These are phyloP conservation scores for Sporothrix globosa DNA, from an alignment of 2,329 filamentous ascomycete species.

Conservation along the genomic window DNA sequence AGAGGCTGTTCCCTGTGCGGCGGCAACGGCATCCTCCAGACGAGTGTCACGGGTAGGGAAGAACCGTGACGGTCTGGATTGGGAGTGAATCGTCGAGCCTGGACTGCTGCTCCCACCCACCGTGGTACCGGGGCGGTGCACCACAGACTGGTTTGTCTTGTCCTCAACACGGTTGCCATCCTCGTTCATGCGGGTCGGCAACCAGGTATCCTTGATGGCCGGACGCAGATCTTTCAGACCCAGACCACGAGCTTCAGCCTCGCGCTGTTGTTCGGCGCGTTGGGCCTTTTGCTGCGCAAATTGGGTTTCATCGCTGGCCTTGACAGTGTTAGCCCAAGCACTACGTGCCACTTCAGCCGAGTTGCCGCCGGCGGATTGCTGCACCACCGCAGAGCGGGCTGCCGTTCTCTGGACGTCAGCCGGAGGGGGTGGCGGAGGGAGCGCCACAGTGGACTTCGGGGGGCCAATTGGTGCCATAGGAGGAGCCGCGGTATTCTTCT, in stretches of 20 bases:
- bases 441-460: conserved; percentile 36
- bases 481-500: conserved; percentile 35
- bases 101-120: conserved; percentile 37
- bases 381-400: background rate
- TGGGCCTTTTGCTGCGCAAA: conserved; percentile 47
- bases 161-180: conserved; percentile 45
- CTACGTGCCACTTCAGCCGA: conserved; percentile 28
- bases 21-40: conserved; percentile 44
- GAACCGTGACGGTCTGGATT: conserved; percentile 61
- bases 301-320: conserved; percentile 53
- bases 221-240: conserved; percentile 52
- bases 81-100: conserved; percentile 40
- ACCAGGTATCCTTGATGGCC: conserved; percentile 59
- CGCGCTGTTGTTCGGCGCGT: conserved; percentile 49
- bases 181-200: conserved; percentile 47
- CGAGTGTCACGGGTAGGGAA: conserved; percentile 61
- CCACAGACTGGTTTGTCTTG: conserved; percentile 39
- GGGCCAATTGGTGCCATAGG: conserved; percentile 47
- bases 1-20: conserved; percentile 25
- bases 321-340: conserved; percentile 49
- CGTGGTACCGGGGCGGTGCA: conserved; percentile 37
- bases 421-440: conserved; percentile 15
- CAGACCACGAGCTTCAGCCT: conserved; percentile 51
- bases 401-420: conserved; percentile 19
- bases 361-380: background rate